Conservation (phyloP, 805 yeast species). For the Saccharomycopsis oosterbeekiorum region DNA sequence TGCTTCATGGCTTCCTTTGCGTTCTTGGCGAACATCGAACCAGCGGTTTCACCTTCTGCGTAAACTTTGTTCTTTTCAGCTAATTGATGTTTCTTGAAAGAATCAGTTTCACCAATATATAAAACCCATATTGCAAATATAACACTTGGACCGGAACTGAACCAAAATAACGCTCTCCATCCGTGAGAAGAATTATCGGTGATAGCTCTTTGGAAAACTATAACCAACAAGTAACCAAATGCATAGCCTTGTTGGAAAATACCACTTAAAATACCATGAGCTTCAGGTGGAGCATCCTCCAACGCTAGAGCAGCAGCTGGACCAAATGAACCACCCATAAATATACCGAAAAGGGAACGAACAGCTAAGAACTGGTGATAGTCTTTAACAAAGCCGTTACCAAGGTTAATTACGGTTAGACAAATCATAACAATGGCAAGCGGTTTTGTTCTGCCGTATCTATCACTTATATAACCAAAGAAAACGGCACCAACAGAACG, state of each 20-base stretch:
- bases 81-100: constrained; percentile 31
- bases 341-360: constrained; percentile 50
- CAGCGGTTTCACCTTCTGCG: constrained; percentile 22
- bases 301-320: constrained; percentile 56
- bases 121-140: constrained; percentile 49
- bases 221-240: constrained; percentile 56
- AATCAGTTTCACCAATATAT: constrained; percentile 50
- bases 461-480: constrained; percentile 51
- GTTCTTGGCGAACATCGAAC: constrained; percentile 4
- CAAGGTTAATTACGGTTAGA: constrained; percentile 46
- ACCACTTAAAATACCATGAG: constrained; percentile 57
- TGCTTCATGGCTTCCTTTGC: constrained; percentile 29
- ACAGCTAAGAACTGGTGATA: constrained; percentile 51
- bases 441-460: constrained; percentile 54
- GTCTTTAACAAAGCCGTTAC: constrained; percentile 51
- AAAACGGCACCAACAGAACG: constrained; percentile 55
- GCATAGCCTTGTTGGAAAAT: constrained; percentile 49
- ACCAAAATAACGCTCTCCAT: constrained; percentile 71
- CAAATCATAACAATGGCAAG: constrained; percentile 35
- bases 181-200: constrained; percentile 40
- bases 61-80: constrained; percentile 18
- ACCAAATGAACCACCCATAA: constrained; percentile 54
- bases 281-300: constrained; percentile 50
- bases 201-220: constrained; percentile 54
- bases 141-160: constrained; percentile 55